Conservation (phyloP, 176 grass and related monocot genomes). For the Rhynchospora breviuscula region DNA sequence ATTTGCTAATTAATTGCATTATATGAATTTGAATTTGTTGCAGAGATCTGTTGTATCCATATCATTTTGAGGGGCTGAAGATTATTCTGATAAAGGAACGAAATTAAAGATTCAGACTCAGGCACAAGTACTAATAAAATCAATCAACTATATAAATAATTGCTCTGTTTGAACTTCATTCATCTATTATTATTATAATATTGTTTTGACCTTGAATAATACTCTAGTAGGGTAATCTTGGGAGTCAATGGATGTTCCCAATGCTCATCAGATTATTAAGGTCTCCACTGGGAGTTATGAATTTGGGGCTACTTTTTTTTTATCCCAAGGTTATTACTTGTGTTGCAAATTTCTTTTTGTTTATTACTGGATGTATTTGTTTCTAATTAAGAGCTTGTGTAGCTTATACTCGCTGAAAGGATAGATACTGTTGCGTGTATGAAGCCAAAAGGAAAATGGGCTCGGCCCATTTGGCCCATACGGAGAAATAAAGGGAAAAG, state of each 20-base stretch:
- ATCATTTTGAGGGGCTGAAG: conserved; percentile 53
- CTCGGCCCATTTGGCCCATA: no score
- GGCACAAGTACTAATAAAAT: conserved; percentile 41
- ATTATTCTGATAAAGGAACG: conserved; percentile 42
- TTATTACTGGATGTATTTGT: neutral
- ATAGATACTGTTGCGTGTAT: no score
- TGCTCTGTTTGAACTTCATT: conserved; percentile 5
- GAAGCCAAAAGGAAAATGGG: no score
- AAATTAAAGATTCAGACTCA: conserved; percentile 42
- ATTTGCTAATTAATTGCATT: neutral
- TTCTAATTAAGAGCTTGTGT: conserved; percentile 3
- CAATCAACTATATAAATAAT: neutral
- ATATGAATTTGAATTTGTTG: neutral
- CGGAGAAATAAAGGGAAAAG: no score
- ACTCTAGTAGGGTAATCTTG: conserved; percentile 38
- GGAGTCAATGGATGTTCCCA: conserved; percentile 54
- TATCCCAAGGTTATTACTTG: conserved; percentile 45
- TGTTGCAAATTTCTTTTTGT: neutral
- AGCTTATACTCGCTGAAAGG: conserved; percentile 66
- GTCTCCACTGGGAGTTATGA: conserved; percentile 49
- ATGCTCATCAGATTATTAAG: conserved; percentile 49
- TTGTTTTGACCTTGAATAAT: neutral
- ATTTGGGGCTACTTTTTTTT: conserved; percentile 59
- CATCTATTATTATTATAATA: neutral
- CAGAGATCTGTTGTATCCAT: conserved; percentile 53